Percentiles rank a stretch among this genome's conserved stretches.
Conservation (phyloP, 2,329 filamentous ascomycete genomes). For the Chaetomiaceae sp. region DNA sequence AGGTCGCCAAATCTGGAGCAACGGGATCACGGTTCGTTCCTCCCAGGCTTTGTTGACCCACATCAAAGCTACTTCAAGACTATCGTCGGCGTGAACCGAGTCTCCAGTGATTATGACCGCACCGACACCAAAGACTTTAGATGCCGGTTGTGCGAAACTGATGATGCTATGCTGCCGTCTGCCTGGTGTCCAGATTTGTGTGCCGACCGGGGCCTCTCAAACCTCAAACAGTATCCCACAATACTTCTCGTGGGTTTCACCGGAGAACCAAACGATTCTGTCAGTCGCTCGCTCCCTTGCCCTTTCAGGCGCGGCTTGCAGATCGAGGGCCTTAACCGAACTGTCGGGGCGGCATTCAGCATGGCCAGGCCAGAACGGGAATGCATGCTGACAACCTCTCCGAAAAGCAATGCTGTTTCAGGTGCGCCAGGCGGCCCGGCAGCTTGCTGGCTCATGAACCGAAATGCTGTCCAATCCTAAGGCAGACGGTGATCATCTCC, state of each 20-base stretch:
- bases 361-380: not conserved
- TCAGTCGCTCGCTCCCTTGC: not conserved
- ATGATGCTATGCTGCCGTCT: no score
- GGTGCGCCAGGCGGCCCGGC: conserved; percentile 1
- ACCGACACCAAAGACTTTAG: no score
- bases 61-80: not conserved
- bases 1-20: no score
- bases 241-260: no score
- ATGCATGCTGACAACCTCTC: not conserved
- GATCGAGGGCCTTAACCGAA: not conserved
- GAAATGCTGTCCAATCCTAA: not conserved
- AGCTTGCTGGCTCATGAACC: not conserved
- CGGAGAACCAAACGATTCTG: no score
- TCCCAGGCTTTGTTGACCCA: not conserved
- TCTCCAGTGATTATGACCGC: not conserved
- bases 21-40: no score
- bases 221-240: no score
- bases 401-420: conserved; percentile 5
- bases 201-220: no score
- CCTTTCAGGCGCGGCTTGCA: not conserved
- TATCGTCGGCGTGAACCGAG: not conserved
- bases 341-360: not conserved
- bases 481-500: not conserved
- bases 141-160: no score
- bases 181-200: no score